Evolutionary conservation across 352 stramenopile genomes (phyloP), one percentile per base, ranked within the genome.

Genomic region (Globisporangium spiculum): DNA sequence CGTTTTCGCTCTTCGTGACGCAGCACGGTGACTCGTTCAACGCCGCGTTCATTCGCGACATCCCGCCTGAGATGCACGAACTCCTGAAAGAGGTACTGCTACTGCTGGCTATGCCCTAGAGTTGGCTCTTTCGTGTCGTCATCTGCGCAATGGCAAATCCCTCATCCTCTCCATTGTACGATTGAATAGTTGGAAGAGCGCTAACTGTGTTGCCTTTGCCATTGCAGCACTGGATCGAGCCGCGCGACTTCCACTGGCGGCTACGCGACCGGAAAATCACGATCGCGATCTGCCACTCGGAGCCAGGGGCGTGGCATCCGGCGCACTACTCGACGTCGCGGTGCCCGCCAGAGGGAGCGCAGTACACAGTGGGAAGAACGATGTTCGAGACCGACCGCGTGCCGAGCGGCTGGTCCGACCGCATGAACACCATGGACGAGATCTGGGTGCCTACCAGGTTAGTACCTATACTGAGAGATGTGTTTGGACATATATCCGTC

Each of bases 311-410:
- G 18, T 98, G 94, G 94, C 69, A 93, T n/a, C 86, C 83, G 1
- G 78, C 89, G 1, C 70, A 73, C 48, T 97, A 95, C 71, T 78
- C 74, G 56, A 92, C 82, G 27, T 87, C 80, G 18, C 75, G 73
- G 22, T 97, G 85, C 77, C 90, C 86, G 8, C 87, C 86, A 0
- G 22, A 66, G 1, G 66, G 72, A 0, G 73, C 81, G 6, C 57
- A 56, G 57, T 97, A 91, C 69, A 81, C 65, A 0, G 82, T 98
- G 8, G 94, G 94, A 14, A 70, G 94, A 1, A 98, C 94, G 1
- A 98, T 98, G 94, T 98, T 98, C 66, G 94, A 98, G 77, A 98
- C 93, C 46, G 94, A 98, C 70, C 83, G 94, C 65, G 76, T 98
- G 59, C 93, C 94, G 7, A 79, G 71, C n/a, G 94, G 92, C 27